These are phyloP conservation scores for Globisporangium parvum DNA, from an alignment of 352 stramenopile genomes.

Conservation along the genomic window DNA sequence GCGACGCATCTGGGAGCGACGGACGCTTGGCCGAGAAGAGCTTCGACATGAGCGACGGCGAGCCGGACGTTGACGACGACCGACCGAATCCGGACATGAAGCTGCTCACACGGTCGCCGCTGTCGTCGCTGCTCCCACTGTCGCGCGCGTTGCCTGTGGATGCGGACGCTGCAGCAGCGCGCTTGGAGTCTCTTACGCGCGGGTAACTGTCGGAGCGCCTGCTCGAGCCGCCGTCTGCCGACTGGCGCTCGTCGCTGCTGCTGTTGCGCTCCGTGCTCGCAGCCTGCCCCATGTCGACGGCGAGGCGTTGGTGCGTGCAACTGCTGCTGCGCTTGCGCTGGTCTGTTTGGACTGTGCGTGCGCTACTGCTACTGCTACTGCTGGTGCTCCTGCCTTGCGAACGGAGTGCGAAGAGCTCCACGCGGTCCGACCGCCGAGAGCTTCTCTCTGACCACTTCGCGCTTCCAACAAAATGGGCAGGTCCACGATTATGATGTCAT, in stretches of 20 bases:
- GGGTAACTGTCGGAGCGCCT: slow-evolving; percentile 11
- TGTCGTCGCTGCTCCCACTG: slow-evolving; percentile 1
- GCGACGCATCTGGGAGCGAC: slow-evolving; percentile 5
- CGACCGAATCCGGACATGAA: slow-evolving; percentile 12
- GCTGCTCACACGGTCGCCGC: neutral
- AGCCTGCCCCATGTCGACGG: slow-evolving; percentile 26
- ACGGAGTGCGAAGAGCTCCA: too few relatives aligned
- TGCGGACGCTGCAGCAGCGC: too few relatives aligned
- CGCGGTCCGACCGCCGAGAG: too few relatives aligned
- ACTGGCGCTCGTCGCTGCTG: neutral
- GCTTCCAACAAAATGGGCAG: too few relatives aligned
- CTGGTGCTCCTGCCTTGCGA: too few relatives aligned
- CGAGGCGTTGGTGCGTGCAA: neutral
- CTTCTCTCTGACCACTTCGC: too few relatives aligned
- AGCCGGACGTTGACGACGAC: slow-evolving; percentile 7
- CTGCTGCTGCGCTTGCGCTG: too few relatives aligned
- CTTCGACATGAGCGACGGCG: slow-evolving; percentile 15
- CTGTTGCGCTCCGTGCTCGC: slow-evolving; percentile 16
- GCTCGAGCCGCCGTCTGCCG: slow-evolving; percentile 6
- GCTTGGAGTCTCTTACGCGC: neutral
- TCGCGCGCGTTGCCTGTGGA: neutral
- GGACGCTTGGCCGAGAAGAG: slow-evolving; percentile 16
- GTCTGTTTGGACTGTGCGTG: too few relatives aligned
- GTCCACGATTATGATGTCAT: too few relatives aligned
- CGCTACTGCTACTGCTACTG: too few relatives aligned